Percentiles rank a stretch among this genome's conserved stretches.
These are phyloP conservation scores for Tylopilus sp. DNA, from an alignment of 1,284 basidiomycete genomes.

Conservation along the genomic window DNA sequence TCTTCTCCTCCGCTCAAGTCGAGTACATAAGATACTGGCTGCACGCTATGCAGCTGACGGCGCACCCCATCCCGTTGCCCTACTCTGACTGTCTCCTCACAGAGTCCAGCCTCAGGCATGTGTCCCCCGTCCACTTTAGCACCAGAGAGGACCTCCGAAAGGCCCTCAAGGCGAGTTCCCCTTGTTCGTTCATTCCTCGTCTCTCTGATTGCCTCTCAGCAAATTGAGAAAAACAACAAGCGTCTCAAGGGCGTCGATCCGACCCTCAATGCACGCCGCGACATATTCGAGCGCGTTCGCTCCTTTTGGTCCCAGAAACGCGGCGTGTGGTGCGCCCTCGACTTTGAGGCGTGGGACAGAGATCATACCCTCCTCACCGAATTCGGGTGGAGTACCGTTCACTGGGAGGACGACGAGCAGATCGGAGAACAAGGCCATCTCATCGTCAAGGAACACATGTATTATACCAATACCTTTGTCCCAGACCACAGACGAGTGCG, in stretches of 20 bases:
- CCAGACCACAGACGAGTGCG: slow-evolving; percentile 57
- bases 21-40: slow-evolving; percentile 86
- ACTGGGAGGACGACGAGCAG: slow-evolving; percentile 51
- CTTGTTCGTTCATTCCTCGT: background rate
- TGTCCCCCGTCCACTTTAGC: slow-evolving; percentile 55
- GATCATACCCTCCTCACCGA: slow-evolving; percentile 71
- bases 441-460: slow-evolving; percentile 59
- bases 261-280: slow-evolving; percentile 51
- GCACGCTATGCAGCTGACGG: slow-evolving; percentile 66
- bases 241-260: slow-evolving; percentile 60
- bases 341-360: slow-evolving; percentile 77
- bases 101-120: slow-evolving; percentile 47
- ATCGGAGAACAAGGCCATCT: slow-evolving; percentile 54
- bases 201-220: slow-evolving; percentile 37
- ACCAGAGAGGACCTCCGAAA: slow-evolving; percentile 51
- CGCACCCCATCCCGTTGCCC: slow-evolving; percentile 61
- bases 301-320: slow-evolving; percentile 54
- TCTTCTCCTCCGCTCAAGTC: slow-evolving; percentile 79
- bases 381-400: slow-evolving; percentile 64
- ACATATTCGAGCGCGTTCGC: slow-evolving; percentile 65
- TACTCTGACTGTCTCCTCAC: slow-evolving; percentile 69
- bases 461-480: slow-evolving; percentile 62
- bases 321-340: slow-evolving; percentile 70
- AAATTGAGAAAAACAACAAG: slow-evolving; percentile 75
- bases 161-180: slow-evolving; percentile 50